Evolutionary conservation across 2,329 filamentous ascomycete species (phyloP).

Genomic region (Penicillium sumatraense): DNA sequence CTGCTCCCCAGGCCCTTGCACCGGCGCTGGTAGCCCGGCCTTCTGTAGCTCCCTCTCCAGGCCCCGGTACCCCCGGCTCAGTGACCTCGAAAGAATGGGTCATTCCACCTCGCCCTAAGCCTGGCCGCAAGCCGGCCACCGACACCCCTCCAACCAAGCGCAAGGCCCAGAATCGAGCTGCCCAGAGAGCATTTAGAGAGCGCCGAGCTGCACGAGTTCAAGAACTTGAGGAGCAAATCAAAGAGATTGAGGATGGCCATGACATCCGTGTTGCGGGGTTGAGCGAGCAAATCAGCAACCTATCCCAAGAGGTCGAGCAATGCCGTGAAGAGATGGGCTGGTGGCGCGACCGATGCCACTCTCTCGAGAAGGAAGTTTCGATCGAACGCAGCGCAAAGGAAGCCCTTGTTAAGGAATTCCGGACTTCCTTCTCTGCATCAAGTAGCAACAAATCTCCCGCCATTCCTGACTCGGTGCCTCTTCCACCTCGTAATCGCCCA

Average conservation of each 20-base stretch:
- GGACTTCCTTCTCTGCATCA: conserved; percentile 32
- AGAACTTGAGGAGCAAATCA: conserved; percentile 61
- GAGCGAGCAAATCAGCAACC: conserved; percentile 56
- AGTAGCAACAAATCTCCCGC: conserved; percentile 20
- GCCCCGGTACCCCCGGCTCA: conserved; percentile 47
- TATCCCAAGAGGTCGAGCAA: conserved; percentile 70
- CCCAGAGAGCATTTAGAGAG: conserved; percentile 88
- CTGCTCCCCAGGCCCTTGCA: conserved; percentile 34
- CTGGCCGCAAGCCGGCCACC: conserved; percentile 89
- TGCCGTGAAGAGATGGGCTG: conserved; percentile 58
- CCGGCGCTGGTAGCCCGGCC: conserved; percentile 45
- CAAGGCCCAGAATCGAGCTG: conserved; percentile 91
- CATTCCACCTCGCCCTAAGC: conserved; percentile 81
- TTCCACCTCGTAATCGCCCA: conserved; percentile 37
- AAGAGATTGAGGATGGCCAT: conserved; percentile 52
- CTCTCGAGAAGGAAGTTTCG: conserved; percentile 66
- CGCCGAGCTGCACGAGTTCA: conserved; percentile 82
- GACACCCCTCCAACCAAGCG: conserved; percentile 92
- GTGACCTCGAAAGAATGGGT: conserved; percentile 87
- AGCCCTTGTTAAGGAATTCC: conserved; percentile 47
- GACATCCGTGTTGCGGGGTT: conserved; percentile 55
- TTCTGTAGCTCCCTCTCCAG: conserved; percentile 43
- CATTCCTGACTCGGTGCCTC: conserved; percentile 44
- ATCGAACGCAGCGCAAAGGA: conserved; percentile 49
- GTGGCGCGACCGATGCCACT: conserved; percentile 60